Base-by-base conservation (phyloP, 2,329 filamentous ascomycete genomes). In the Coniella vitis region DNA sequence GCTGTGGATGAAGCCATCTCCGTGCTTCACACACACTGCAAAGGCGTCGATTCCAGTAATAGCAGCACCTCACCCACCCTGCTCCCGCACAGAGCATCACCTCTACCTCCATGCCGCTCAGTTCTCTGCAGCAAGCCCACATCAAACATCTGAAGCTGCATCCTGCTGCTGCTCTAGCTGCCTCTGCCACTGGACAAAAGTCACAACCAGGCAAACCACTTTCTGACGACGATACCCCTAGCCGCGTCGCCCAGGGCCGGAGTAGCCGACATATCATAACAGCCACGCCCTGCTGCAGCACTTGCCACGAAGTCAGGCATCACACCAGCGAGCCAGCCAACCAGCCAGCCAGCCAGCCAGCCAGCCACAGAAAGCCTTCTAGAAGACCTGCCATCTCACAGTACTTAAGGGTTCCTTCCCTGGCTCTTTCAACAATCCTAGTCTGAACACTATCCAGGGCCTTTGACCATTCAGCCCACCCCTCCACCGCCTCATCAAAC, bases 141-240 rank as follows among this genome's bases (percentile, higher is more conserved):
- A 50, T 49, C 52, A 50, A 51, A 49, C 50, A 52, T 52, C 45
- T 49, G 46, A 48, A 42, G 47, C 47, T 43, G 52, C 49, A 49
- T 52, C 39, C 51, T 51, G 51, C 48, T 53, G 44, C 40, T 48
- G 35, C 38, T 49, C 35, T 12, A 31, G 36, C 21, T 9, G 25
- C 42, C 40, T n/a, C 38, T n/a, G 19, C 19, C 19, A 38, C 7
- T 20, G 19, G 7, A 38, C 19, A 38, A n/a, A 4, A 25, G 20
- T 19, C 3, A 22, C 8, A 21, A 4, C 52, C 38, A 49, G 43
- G 49, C 45, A 54, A 46, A 52, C 49, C 45, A 46, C 45, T 40
- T 45, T 42, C 37, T 54, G 45, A 52, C 45, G 5, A 29, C 25
- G 10, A 10, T 29, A 29, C 10, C 10, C 49, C 31, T 25, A 16